These are phyloP conservation scores for Eucalyptus globulus DNA, from an alignment of 345 rosid genomes.

Conservation along the genomic window DNA sequence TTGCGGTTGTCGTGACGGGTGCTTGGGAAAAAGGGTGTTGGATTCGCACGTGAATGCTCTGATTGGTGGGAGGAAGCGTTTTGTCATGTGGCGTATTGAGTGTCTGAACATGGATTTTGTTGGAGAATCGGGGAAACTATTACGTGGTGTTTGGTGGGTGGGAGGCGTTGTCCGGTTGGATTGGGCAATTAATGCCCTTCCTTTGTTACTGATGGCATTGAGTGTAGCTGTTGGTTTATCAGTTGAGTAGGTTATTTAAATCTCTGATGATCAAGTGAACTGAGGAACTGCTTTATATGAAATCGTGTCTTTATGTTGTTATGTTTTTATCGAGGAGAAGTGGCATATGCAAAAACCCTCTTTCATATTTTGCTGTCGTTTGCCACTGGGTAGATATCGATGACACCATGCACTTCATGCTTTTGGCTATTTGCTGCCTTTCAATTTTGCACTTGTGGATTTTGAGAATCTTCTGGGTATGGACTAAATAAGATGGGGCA, in stretches of 20 bases:
- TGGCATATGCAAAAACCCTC: not conserved
- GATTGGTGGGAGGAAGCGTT: not conserved
- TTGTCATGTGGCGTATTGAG: not conserved
- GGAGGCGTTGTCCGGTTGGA: not conserved
- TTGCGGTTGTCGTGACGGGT: not conserved
- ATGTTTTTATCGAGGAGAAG: not conserved
- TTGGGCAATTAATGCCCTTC: constrained; percentile 13
- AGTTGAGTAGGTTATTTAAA: not conserved
- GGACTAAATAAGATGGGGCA: not conserved
- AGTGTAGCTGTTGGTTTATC: not conserved
- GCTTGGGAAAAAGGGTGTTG: not conserved
- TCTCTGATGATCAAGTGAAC: not conserved
- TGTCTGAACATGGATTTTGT: not conserved
- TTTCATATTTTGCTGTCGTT: not conserved
- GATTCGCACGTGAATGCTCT: not conserved
- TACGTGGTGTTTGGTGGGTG: not conserved
- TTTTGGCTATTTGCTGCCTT: not conserved
- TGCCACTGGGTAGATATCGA: not conserved
- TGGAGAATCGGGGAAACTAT: not conserved
- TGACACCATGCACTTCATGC: not conserved
- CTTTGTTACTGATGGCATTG: not conserved
- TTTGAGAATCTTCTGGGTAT: not conserved
- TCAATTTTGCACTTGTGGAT: not conserved
- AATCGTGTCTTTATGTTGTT: not conserved
- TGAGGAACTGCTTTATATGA: not conserved